Evolutionary conservation across 2,329 filamentous ascomycete species (phyloP), one percentile per base, ranked within the genome.

Genomic region (Arthrinium puccinioides): DNA sequence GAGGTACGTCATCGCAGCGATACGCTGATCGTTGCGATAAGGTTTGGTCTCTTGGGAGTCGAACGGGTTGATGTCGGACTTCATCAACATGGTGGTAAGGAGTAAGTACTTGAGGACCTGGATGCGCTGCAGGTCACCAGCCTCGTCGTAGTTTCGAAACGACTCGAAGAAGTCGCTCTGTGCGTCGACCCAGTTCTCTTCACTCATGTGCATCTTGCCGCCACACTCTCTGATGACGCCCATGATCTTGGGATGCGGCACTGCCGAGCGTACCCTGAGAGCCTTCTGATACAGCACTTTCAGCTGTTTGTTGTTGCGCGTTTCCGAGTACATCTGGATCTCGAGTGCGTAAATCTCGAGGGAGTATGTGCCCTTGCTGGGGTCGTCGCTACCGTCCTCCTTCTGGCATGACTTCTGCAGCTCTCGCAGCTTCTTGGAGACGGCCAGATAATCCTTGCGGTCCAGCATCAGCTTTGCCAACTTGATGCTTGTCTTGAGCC

Each of bases 191-290:
- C 92, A 98, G 60, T 97, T 97, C 67, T 97, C 92, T 70, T 98
- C 92, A 60, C 86, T 92, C 92, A 98, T 97, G 67, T 97, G 89
- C 92, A 98, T 98, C 71, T 98, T 98, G 51, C 92, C 92, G 53
- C 92, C 92, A 59, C 92, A 98, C 66, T 98, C 92, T 38, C 90
- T 84, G 56, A 98, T 98, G 59, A 98, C 90, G 36, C 92, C 92
- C 87, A 97, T 96, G 59, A 98, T 95, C 66, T 95, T 94, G 41
- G 92, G 92, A 64, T 98, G 92, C 26, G 92, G 90, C 10, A 98
- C 92, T 0, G 92, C 92, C n/a, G 92, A 97, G 44, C 87, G 83
- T 38, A 98, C 90, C 47, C 84, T 84, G 34, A 98, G 74, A 5
- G 92, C 92, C 43, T 85, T 83, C 59, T 95, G 84, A 61, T 97